These are phyloP conservation scores for Elaphomyces granulatus DNA, from an alignment of 495 filamentous ascomycete species.

Conservation along the genomic window DNA sequence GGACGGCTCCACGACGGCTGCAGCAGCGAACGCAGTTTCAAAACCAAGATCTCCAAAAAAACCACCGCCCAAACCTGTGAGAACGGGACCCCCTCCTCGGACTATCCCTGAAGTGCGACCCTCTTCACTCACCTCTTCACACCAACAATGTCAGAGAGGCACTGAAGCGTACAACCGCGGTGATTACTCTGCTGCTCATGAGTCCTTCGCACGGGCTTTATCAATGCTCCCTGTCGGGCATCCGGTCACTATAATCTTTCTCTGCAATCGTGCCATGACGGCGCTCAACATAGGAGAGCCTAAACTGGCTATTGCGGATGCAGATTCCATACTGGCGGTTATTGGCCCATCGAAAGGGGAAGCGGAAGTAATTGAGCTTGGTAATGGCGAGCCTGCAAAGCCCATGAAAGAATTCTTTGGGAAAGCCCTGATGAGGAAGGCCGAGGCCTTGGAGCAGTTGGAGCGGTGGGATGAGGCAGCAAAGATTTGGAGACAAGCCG, in stretches of 20 bases:
- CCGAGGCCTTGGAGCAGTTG: constrained; percentile 87
- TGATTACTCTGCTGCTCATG: constrained; percentile 76
- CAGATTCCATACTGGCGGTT: constrained; percentile 61
- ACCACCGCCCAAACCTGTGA: constrained; percentile 25
- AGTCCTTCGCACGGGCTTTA: constrained; percentile 65
- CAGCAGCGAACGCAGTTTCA: constrained; percentile 17
- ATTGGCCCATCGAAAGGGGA: constrained; percentile 71
- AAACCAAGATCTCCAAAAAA: constrained; percentile 14
- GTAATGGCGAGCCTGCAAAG: constrained; percentile 48
- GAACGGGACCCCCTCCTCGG: constrained; percentile 40
- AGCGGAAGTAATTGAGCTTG: constrained; percentile 60
- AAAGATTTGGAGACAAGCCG: constrained; percentile 62
- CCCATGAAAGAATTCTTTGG: constrained; percentile 87
- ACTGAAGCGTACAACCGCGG: constrained; percentile 85
- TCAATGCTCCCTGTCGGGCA: constrained; percentile 61
- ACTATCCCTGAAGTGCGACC: constrained; percentile 53
- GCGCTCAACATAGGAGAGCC: constrained; percentile 80
- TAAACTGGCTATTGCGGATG: constrained; percentile 68
- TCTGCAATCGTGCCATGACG: constrained; percentile 85
- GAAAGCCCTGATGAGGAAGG: constrained; percentile 86
- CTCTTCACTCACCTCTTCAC: constrained; percentile 54
- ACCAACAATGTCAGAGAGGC: constrained; percentile 60
- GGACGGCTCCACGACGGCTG: constrained; percentile 25
- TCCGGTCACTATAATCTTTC: constrained; percentile 68
- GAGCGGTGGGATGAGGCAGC: constrained; percentile 84